A percentile compares a stretch with the other conserved stretches of the same genome.
Evolutionary conservation across 2,329 filamentous ascomycete genomes (phyloP).

Genomic region (Fusarium musae): DNA sequence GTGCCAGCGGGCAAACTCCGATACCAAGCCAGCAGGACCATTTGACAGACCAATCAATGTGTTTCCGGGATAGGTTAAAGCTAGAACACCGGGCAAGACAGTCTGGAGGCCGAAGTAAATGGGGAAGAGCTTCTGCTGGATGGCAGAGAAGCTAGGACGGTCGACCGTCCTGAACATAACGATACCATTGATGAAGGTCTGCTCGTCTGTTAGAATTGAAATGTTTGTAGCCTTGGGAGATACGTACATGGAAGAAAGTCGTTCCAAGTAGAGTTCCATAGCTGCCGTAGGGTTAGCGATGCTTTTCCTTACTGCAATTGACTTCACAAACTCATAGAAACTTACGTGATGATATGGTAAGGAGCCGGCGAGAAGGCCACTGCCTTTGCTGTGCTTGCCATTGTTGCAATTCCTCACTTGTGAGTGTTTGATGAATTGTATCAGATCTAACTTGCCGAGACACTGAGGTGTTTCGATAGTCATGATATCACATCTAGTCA

Average conservation of each 20-base stretch:
- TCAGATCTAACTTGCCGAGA: constrained; percentile 25
- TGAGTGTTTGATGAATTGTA: constrained; percentile 7
- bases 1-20: constrained; percentile 68
- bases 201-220: constrained; percentile 19
- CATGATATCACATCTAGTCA: constrained; percentile 47
- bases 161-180: constrained; percentile 81
- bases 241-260: constrained; percentile 80
- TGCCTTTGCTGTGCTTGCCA: constrained; percentile 61
- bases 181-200: constrained; percentile 81
- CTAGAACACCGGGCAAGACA: constrained; percentile 75
- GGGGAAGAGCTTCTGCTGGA: constrained; percentile 86
- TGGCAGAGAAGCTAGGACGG: constrained; percentile 80
- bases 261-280: constrained; percentile 90
- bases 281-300: constrained; percentile 57
- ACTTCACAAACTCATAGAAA: constrained; percentile 33
- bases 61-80: constrained; percentile 82
- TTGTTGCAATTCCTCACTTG: constrained; percentile 44
- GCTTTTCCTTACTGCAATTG: background rate
- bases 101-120: constrained; percentile 91
- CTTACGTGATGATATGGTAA: constrained; percentile 80
- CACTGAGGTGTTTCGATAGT: constrained; percentile 4
- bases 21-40: constrained; percentile 66
- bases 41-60: constrained; percentile 58
- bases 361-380: constrained; percentile 72
- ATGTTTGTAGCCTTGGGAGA: background rate